A percentile compares a stretch with the other conserved stretches of the same genome.
Conservation (phyloP, 1,139 yeast genomes). For the Yamadazyma blattariae region DNA sequence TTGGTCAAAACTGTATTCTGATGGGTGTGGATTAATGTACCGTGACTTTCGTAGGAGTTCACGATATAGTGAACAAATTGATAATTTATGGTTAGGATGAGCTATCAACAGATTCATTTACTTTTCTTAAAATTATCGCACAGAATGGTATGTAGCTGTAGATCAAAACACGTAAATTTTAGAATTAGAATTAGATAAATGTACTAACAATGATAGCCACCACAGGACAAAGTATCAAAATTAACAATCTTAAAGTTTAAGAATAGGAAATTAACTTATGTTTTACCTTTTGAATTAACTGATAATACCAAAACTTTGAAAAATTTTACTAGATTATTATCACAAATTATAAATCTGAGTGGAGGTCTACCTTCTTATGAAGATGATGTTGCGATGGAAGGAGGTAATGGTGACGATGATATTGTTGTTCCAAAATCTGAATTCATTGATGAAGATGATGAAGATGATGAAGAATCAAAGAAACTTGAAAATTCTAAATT, state of each 20-base stretch:
- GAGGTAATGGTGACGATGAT: too few relatives aligned
- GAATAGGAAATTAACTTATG: conserved; percentile 40
- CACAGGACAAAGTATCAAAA: too few relatives aligned
- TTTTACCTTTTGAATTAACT: conserved; percentile 31
- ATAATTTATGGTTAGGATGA: conserved; percentile 10
- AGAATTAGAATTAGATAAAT: too few relatives aligned
- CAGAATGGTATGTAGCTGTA: conserved; percentile 11
- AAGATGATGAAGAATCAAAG: conserved; percentile 7
- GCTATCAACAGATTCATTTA: conserved; percentile 5
- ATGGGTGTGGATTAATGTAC: too few relatives aligned
- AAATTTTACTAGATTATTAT: conserved; percentile 30
- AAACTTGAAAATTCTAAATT: neutral
- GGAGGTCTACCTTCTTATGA: conserved; percentile 41
- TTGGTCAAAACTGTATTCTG: too few relatives aligned
- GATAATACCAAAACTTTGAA: conserved; percentile 19
- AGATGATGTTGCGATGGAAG: conserved; percentile 22
- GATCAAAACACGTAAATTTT: too few relatives aligned
- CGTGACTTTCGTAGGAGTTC: conserved; percentile 1
- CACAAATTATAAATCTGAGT: conserved; percentile 37
- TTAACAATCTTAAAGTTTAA: conserved; percentile 45
- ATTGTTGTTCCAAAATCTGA: conserved; percentile 28
- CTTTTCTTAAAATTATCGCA: too few relatives aligned
- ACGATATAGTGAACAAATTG: conserved; percentile 19
- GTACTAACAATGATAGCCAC: neutral
- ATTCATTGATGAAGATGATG: conserved; percentile 18